Conservation (phyloP, 371 early-diverging fungal genomes). For the Umbelopsis sp. region DNA sequence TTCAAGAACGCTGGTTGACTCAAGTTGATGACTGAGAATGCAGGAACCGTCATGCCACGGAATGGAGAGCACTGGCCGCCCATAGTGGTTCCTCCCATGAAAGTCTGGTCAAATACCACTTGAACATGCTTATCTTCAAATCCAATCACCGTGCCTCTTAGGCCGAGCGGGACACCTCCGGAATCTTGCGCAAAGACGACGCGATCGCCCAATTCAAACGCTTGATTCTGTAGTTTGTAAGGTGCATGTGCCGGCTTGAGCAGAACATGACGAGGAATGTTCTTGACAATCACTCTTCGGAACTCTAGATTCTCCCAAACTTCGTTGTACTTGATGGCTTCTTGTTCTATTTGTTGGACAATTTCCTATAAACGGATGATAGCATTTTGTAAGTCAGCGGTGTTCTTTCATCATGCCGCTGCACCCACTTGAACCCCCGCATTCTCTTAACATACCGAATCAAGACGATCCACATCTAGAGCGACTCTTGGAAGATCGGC, state of each 20-base stretch:
- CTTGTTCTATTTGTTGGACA: slow-evolving; percentile 61
- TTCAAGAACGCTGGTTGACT: slow-evolving; percentile 36
- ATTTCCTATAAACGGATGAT: slow-evolving; percentile 41
- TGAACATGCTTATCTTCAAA: slow-evolving; percentile 75
- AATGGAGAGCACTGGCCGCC: slow-evolving; percentile 73
- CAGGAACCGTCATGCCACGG: slow-evolving; percentile 70
- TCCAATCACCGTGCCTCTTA: slow-evolving; percentile 85
- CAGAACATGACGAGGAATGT: slow-evolving; percentile 67
- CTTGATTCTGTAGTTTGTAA: slow-evolving; percentile 71
- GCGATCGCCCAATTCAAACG: slow-evolving; percentile 88
- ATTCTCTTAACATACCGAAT: slow-evolving; percentile 45
- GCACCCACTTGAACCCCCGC: background rate
- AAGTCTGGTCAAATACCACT: slow-evolving; percentile 82
- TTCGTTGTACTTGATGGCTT: slow-evolving; percentile 40
- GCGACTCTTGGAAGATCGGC: slow-evolving; percentile 70
- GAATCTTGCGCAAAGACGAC: slow-evolving; percentile 78
- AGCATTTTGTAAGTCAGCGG: background rate
- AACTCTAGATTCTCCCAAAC: slow-evolving; percentile 43
- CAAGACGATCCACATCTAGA: slow-evolving; percentile 68
- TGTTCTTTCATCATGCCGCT: background rate
- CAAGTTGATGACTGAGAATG: slow-evolving; percentile 64
- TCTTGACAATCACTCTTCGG: slow-evolving; percentile 63
- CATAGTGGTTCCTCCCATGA: slow-evolving; percentile 81
- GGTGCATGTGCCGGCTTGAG: slow-evolving; percentile 82
- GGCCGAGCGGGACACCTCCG: slow-evolving; percentile 80